Evolutionary conservation across 1,139 yeast genomes (phyloP).

Genomic region (Candida sojae): DNA sequence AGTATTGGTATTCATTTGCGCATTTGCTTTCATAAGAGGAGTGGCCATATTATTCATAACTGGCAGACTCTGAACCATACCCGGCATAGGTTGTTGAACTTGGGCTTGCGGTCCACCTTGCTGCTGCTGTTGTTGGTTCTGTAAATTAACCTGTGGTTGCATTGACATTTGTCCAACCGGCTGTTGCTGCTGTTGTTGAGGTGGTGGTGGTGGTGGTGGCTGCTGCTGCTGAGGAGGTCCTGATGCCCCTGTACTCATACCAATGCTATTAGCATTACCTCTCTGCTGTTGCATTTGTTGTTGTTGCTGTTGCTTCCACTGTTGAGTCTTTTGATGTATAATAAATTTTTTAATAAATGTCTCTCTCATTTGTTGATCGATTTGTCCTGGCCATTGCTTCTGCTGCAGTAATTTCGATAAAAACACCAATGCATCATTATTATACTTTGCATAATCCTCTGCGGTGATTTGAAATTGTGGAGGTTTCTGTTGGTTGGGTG

Average conservation of each 20-base stretch:
- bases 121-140: constrained; percentile 10
- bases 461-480: constrained; percentile 44
- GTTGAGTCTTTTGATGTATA: constrained; percentile 40
- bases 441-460: constrained; percentile 44
- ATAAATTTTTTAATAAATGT: constrained; percentile 43
- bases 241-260: background rate
- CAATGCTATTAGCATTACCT: background rate
- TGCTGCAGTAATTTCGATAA: constrained; percentile 40
- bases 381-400: constrained; percentile 34
- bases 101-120: constrained; percentile 15
- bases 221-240: background rate
- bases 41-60: constrained; percentile 20
- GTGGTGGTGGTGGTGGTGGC: constrained; percentile 14
- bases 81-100: constrained; percentile 10
- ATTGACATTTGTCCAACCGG: constrained; percentile 11
- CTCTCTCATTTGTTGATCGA: constrained; percentile 36
- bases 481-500: constrained; percentile 21
- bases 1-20: constrained; percentile 13
- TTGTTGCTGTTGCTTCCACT: constrained; percentile 42
- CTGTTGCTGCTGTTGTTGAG: constrained; percentile 20
- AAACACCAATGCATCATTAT: constrained; percentile 43
- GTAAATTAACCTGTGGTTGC: constrained; percentile 13
- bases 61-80: constrained; percentile 23
- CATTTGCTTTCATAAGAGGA: constrained; percentile 24
- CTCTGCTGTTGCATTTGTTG: constrained; percentile 13